Conservation (phyloP, 257 asterid species). For the Fraxinus cuspidata region DNA sequence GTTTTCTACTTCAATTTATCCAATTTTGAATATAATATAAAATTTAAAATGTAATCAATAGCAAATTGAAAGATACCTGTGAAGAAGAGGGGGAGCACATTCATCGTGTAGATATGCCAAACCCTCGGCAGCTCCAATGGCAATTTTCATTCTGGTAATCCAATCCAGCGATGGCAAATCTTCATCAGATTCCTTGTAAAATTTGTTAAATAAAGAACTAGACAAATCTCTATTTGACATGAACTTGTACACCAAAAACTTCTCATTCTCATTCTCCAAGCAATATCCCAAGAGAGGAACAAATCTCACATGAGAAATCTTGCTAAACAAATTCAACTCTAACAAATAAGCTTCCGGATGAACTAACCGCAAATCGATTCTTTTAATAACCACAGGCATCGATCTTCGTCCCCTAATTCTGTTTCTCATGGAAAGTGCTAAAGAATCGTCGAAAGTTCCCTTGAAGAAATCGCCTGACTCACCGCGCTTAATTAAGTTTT, state of each 20-base stretch:
- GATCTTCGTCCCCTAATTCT: no score
- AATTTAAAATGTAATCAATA: no score
- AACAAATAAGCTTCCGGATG: slow-evolving; percentile 32
- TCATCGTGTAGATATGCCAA: slow-evolving; percentile 57
- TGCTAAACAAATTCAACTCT: slow-evolving; percentile 48
- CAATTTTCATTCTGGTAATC: slow-evolving; percentile 57
- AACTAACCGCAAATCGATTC: slow-evolving; percentile 31
- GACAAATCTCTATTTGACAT: slow-evolving; percentile 58
- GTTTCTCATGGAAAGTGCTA: no score
- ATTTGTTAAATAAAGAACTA: slow-evolving; percentile 38
- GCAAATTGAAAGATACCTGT: slow-evolving; percentile 35
- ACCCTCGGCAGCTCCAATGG: slow-evolving; percentile 57
- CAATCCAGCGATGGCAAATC: slow-evolving; percentile 53
- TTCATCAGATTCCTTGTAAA: slow-evolving; percentile 25
- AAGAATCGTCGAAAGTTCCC: slow-evolving; percentile 34
- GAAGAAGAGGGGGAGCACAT: slow-evolving; percentile 52
- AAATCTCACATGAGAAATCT: slow-evolving; percentile 44
- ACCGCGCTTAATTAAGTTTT: slow-evolving; percentile 47
- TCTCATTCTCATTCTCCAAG: slow-evolving; percentile 46
- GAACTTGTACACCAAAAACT: slow-evolving; percentile 48
- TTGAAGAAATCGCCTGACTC: slow-evolving; percentile 56
- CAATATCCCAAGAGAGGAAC: slow-evolving; percentile 56
- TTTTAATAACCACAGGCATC: slow-evolving; percentile 45
- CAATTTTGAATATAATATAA: no score
- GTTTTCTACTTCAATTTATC: no score